Evolutionary conservation across 768 basidiomycete genomes (phyloP), one percentile per base, ranked within the genome.

Genomic region (Rhodotorula babjevae): DNA sequence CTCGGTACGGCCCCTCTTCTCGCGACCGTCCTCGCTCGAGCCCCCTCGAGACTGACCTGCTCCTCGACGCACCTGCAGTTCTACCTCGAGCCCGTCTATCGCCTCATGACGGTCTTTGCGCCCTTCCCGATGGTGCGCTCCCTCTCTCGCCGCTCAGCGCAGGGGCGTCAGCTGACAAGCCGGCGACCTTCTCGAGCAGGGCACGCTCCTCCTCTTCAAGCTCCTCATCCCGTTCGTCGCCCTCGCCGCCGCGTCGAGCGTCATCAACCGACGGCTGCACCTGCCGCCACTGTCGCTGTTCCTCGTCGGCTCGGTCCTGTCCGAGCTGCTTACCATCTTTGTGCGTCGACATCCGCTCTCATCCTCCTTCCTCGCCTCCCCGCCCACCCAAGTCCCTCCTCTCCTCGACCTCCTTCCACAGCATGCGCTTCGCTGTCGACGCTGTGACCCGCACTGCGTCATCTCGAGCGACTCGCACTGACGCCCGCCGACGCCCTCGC

Each of bases 41-140:
- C 10, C 31, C 21, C 6, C 3, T 33, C 36, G 49, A n/a, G 47
- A 31, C 14, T n/a, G 19, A 47, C 53, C 53, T 19, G 25, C 16
- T 9, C 1, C 40, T 36, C 36, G 36, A 36, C 6, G 25, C 19
- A 21, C 8, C 36, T 87, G 27, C 90, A 90, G 5, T 93, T 93
- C 81, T 93, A 93, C 80, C 84, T 93, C 29, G 91, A 88, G 53
- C 91, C 92, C 5, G 91, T 93, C 14, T 93, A 92, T 77, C 88
- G 91, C 27, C 84, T 93, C 25, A 88, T 93, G 73, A 90, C 91
- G 1, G 85, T 91, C 62, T 93, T 93, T 79, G 89, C 85, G 72
- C 92, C 91, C 0, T 92, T 92, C 81, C 84, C 90, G 71, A 92
- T 92, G 92, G 75, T 71, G 10, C 85, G 67, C 18, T 11, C 10